Evolutionary conservation across 257 asterid species (phyloP).

Genomic region (Ligustrum vulgare): DNA sequence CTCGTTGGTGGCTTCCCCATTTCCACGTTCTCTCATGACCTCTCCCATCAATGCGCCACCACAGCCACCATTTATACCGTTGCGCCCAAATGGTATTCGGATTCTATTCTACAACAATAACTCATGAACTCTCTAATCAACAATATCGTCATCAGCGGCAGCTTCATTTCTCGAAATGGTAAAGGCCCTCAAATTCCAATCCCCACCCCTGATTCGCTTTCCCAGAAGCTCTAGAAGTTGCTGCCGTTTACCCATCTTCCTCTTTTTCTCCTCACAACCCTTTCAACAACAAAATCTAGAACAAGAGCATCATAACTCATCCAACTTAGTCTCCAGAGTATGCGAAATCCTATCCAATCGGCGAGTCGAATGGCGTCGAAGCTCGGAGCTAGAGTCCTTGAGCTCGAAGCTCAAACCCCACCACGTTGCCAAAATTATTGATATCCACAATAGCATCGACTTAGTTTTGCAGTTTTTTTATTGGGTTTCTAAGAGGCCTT

Average conservation of each 20-base stretch:
- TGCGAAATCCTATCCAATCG: constrained; percentile 56
- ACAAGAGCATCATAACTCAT: constrained; percentile 2
- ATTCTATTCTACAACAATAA: constrained; percentile 19
- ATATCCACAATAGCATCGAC: constrained; percentile 43
- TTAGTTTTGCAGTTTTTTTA: constrained; percentile 62
- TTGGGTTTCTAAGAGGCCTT: constrained; percentile 80
- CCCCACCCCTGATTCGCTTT: constrained; percentile 23
- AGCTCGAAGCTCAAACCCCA: constrained; percentile 52
- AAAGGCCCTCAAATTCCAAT: constrained; percentile 52
- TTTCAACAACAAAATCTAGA: constrained; percentile 19
- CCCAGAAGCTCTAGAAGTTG: constrained; percentile 12
- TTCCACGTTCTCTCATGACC: constrained; percentile 33
- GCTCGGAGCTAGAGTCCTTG: constrained; percentile 58
- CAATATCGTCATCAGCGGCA: constrained; percentile 31
- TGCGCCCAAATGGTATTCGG: background rate
- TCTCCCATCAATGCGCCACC: constrained; percentile 36
- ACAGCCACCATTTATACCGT: constrained; percentile 30
- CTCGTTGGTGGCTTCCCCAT: constrained; percentile 32
- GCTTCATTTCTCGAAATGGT: constrained; percentile 54
- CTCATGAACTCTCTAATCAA: constrained; percentile 39
- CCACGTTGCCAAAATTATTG: constrained; percentile 58
- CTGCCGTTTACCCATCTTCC: constrained; percentile 27
- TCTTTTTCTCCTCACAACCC: constrained; percentile 41
- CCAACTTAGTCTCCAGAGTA: constrained; percentile 44
- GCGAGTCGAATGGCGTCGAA: constrained; percentile 51